These are phyloP conservation scores for Tricholoma matsutake DNA, from an alignment of 768 basidiomycete species.

Conservation along the genomic window DNA sequence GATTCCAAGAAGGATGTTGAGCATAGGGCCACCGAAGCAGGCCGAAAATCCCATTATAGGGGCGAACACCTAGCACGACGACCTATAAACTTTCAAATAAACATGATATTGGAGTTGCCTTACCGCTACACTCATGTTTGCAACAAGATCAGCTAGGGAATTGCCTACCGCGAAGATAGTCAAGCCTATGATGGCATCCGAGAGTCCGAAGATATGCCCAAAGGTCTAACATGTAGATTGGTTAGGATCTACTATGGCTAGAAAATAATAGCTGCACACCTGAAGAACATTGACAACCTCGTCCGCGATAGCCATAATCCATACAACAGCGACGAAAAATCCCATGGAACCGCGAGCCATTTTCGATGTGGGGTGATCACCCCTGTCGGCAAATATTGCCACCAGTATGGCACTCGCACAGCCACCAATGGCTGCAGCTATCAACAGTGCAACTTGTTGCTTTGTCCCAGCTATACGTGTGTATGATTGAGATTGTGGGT, in stretches of 20 bases:
- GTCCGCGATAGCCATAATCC: slow-evolving; percentile 98
- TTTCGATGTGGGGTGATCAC: slow-evolving; percentile 52
- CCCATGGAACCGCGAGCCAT: slow-evolving; percentile 86
- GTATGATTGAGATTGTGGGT: slow-evolving; percentile 4
- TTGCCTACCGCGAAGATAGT: slow-evolving; percentile 98
- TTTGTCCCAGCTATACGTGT: slow-evolving; percentile 39
- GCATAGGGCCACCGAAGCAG: slow-evolving; percentile 91
- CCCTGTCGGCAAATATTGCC: slow-evolving; percentile 55
- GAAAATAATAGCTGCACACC: slow-evolving; percentile 41
- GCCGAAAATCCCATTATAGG: slow-evolving; percentile 95
- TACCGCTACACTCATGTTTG: slow-evolving; percentile 93
- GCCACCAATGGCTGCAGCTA: slow-evolving; percentile 56
- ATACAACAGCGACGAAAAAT: slow-evolving; percentile 86
- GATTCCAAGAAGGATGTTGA: slow-evolving; percentile 87
- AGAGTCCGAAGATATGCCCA: slow-evolving; percentile 91
- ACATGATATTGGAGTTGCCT: slow-evolving; percentile 20
- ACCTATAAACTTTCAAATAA: background rate
- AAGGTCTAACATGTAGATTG: slow-evolving; percentile 57
- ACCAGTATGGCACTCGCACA: slow-evolving; percentile 52
- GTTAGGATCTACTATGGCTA: background rate
- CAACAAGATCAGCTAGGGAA: slow-evolving; percentile 93
- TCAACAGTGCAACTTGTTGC: slow-evolving; percentile 47
- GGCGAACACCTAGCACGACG: slow-evolving; percentile 59
- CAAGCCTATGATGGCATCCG: slow-evolving; percentile 94
- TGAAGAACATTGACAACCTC: slow-evolving; percentile 90